A percentile compares a stretch with the other conserved stretches of the same genome.
phyloP scores from a whole-genome alignment of 768 basidiomycete species.

The Cantharellus cinnabarinus region DNA sequence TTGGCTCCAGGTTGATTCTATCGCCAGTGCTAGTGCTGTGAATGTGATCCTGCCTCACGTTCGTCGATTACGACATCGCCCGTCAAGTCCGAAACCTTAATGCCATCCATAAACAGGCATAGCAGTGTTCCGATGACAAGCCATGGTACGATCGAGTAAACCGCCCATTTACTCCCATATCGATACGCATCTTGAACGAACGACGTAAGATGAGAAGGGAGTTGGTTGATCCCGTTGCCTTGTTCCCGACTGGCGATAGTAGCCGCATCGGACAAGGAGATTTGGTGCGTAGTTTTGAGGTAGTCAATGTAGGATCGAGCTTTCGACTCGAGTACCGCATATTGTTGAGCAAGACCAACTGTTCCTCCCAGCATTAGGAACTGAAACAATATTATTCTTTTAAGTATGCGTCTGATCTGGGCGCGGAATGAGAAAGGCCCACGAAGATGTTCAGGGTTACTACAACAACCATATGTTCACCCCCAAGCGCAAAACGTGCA shows the following conservation, averaged over 20 bases:
- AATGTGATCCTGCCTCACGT: neutral
- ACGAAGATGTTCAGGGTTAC: conserved; percentile 29
- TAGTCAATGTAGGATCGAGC: conserved; percentile 18
- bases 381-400: conserved; percentile 12
- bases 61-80: neutral
- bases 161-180: conserved; percentile 23
- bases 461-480: conserved; percentile 22
- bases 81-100: conserved; percentile 7
- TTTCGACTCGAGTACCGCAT: conserved; percentile 27
- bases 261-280: neutral
- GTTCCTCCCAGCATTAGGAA: conserved; percentile 31
- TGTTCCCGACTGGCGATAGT: conserved; percentile 17
- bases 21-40: too few relatives aligned
- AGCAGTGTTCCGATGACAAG: conserved; percentile 18
- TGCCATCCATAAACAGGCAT: conserved; percentile 22
- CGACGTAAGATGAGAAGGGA: conserved; percentile 19
- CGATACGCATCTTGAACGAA: conserved; percentile 24
- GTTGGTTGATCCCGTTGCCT: conserved; percentile 15
- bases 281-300: too few relatives aligned
- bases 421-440: conserved; percentile 10
- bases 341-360: conserved; percentile 32
- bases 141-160: conserved; percentile 32
- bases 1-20: too few relatives aligned
- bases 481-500: conserved; percentile 25
- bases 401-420: neutral